Base-by-base conservation (phyloP, 106 monocot species). In the Alisma plantagoaquatica region DNA sequence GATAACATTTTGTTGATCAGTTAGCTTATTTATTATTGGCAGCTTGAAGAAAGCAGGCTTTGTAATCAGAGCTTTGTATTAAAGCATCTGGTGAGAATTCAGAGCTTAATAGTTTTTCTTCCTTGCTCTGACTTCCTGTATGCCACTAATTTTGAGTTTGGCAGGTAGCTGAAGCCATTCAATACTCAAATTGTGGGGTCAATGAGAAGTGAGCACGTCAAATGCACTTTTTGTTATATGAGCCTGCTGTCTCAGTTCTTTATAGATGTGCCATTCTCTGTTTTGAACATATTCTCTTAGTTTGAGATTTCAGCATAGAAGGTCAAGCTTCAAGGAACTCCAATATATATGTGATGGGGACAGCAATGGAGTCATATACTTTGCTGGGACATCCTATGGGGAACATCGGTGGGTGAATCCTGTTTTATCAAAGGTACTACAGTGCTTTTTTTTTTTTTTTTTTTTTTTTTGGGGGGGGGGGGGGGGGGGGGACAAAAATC, bases 331-430 rank as follows among this genome's bases (percentile, higher is more conserved):
- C 67, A 98, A 79, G 53, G 90, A 90, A 63, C 89, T 98, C 42
- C 89, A 81, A 31, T 98, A 85, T 46, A 81, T 98, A 56, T 82
- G 84, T 66, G 96, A 98, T 63, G 89, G 96, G 17, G 96, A 98
- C 46, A 81, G 66, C 11, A 98, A 90, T 67, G 96, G 96, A 52
- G 85, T 98, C 3, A 65, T 90, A 22, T 90, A 98, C 58, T 90
- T 66, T 82, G 73, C 96, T 32, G 96, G 96, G 20, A 98, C 96
- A 38, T 98, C 96, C 54, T 98, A 76, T 72, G 96, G 96, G 29
- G 64, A 81, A 52, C 96, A 98, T 68, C 78, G 68, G 49, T 98
- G 96, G 96, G 73, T 98, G 41, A 98, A 98, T 76, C 96, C 96
- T 71, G 73, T 90, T 70, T 60, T 90, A 61, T 48, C 84, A 16